Percentiles rank a stretch among this genome's conserved stretches.
These are phyloP conservation scores for Dactylis glomerata DNA, from an alignment of 176 grass and related monocot species.

Conservation along the genomic window DNA sequence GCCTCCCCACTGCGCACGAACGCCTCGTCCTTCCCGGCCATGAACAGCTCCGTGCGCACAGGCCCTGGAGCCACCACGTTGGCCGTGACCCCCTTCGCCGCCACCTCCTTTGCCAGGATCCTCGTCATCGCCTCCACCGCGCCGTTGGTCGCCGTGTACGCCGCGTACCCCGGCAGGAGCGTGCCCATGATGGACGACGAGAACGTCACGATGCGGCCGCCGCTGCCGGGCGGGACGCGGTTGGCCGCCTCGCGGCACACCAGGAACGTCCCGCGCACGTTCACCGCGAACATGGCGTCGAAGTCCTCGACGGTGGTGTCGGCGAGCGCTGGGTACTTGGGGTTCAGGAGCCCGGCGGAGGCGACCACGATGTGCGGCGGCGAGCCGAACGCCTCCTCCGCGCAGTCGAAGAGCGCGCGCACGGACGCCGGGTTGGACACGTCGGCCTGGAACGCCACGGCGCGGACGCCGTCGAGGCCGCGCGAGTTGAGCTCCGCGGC, in stretches of 20 bases:
- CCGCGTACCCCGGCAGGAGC: slow-evolving; percentile 40
- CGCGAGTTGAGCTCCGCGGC: slow-evolving; percentile 45
- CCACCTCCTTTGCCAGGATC: slow-evolving; percentile 62
- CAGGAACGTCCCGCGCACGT: slow-evolving; percentile 62
- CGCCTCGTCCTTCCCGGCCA: slow-evolving; percentile 54
- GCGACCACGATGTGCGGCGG: slow-evolving; percentile 52
- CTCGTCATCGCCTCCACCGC: slow-evolving; percentile 77
- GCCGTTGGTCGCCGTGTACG: slow-evolving; percentile 63
- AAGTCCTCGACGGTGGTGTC: slow-evolving; percentile 70
- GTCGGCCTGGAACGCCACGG: slow-evolving; percentile 38
- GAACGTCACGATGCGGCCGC: slow-evolving; percentile 55
- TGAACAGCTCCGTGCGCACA: slow-evolving; percentile 54
- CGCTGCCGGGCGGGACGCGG: background rate
- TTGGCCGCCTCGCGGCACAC: slow-evolving; percentile 55
- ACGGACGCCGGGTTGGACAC: slow-evolving; percentile 49
- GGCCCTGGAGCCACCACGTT: slow-evolving; percentile 73
- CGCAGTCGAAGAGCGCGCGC: slow-evolving; percentile 55
- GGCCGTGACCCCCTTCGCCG: slow-evolving; percentile 45
- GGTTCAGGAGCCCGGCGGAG: slow-evolving; percentile 44
- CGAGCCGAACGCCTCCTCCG: slow-evolving; percentile 58
- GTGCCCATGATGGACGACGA: slow-evolving; percentile 45
- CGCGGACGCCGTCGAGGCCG: background rate
- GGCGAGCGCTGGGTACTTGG: slow-evolving; percentile 53
- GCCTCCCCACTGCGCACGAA: slow-evolving; percentile 27
- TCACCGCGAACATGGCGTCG: slow-evolving; percentile 56